A percentile compares a stretch with the other conserved stretches of the same genome.
phyloP scores from a whole-genome alignment of 345 rosid genomes.

The Gossypium anomalum region DNA sequence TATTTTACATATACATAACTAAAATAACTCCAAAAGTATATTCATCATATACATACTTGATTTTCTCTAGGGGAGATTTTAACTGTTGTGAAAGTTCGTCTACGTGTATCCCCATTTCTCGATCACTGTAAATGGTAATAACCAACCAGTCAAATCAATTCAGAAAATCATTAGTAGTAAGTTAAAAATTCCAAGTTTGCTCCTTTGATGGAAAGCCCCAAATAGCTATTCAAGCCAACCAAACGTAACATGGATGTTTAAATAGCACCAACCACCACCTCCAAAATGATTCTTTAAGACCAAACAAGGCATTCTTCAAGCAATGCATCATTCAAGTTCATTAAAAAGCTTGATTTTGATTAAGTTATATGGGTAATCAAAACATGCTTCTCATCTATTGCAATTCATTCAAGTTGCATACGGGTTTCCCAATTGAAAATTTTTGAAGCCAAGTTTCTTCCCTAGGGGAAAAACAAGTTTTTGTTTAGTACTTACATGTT shows the following conservation, averaged over 20 bases:
- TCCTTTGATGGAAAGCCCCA: neutral
- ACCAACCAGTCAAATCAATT: neutral
- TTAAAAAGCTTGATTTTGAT: neutral
- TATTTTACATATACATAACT: neutral
- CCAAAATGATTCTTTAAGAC: neutral
- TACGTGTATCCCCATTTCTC: conserved; percentile 74
- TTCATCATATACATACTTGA: conserved; percentile 45
- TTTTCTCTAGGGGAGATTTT: conserved; percentile 68
- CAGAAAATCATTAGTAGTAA: no score
- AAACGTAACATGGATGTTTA: neutral
- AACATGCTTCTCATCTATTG: no score
- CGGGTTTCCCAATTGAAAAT: neutral
- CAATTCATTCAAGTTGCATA: neutral
- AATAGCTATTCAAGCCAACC: neutral
- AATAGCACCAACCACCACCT: neutral
- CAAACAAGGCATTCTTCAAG: neutral
- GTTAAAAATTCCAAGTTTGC: neutral
- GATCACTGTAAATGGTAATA: conserved; percentile 44
- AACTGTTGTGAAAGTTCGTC: conserved; percentile 70
- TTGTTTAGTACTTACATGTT: conserved; percentile 48
- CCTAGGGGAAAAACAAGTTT: neutral
- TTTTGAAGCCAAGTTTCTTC: neutral
- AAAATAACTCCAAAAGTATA: neutral
- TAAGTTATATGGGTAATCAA: neutral
- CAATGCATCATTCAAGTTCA: neutral